These are phyloP conservation scores for Nakaseomyces bracarensis DNA, from an alignment of 1,139 yeast genomes.

Conservation along the genomic window DNA sequence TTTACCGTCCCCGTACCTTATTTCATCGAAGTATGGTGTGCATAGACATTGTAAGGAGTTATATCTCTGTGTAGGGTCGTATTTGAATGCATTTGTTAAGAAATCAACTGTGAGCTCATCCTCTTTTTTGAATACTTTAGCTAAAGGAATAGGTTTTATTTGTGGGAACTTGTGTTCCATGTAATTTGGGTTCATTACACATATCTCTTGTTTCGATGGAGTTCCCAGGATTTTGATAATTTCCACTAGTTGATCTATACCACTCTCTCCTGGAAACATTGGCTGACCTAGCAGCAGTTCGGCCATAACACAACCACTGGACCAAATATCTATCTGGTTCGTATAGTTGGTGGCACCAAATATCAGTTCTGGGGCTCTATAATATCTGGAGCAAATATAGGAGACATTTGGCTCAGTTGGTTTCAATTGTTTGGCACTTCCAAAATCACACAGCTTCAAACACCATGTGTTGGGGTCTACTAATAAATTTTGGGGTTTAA, in stretches of 20 bases:
- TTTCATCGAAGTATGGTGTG: constrained; percentile 29
- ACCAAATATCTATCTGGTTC: constrained; percentile 97
- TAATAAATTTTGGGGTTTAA: constrained; percentile 88
- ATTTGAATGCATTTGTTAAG: constrained; percentile 26
- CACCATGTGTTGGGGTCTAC: constrained; percentile 80
- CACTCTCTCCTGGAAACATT: constrained; percentile 93
- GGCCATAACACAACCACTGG: constrained; percentile 97
- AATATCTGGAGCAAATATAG: constrained; percentile 91
- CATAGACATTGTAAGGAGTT: constrained; percentile 30
- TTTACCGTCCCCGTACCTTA: constrained; percentile 22
- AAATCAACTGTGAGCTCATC: constrained; percentile 30
- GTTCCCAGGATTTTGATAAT: constrained; percentile 94
- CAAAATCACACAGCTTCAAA: constrained; percentile 90
- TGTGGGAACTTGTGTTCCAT: constrained; percentile 97
- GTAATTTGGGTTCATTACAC: constrained; percentile 93
- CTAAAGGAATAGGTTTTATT: constrained; percentile 85
- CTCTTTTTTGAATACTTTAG: constrained; percentile 64
- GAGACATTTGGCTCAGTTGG: constrained; percentile 92
- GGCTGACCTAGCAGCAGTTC: constrained; percentile 94
- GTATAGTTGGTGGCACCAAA: constrained; percentile 90
- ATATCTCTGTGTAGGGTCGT: constrained; percentile 31
- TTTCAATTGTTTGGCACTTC: constrained; percentile 90
- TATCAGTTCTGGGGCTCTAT: constrained; percentile 88
- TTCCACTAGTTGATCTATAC: constrained; percentile 94
- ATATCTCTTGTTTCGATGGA: constrained; percentile 85